Base-by-base conservation (phyloP, 345 rosid genomes). In the Arabis alpina region DNA sequence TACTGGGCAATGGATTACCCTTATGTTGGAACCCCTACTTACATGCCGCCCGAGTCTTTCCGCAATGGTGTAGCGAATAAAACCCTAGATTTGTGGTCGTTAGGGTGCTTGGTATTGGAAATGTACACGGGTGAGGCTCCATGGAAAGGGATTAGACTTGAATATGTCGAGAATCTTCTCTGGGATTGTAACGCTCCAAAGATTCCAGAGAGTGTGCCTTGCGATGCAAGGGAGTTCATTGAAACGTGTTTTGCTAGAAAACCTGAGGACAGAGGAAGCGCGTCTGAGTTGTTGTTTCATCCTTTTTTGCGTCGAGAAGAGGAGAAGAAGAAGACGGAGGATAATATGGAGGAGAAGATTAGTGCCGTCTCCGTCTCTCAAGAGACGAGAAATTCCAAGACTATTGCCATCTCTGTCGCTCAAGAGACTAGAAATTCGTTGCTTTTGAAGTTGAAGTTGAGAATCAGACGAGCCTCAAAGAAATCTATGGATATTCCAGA, bases 41-140 rank as follows among this genome's bases (percentile, higher is more conserved):
- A 61, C 25, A 61, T 61, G 66, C 43, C 66, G 7, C 66, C 66
- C 24, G 53, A 61, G 25, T 61, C 66, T 10, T 1, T 25, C 4
- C 6, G 0, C 6, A 16, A 28, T 2, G 66, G 66, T 1, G 16
- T 2, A 0, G 47, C 14, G 0, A 13, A 39, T 5, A n/a, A 43
- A 43, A 14, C 39, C 54, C 66, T 61, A 30, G 66, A 61, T 43
- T 9, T 44, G 7, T 44, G 63, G 66, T 61, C 66, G 12, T 9
- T 61, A 13, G 66, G 66, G 4, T 61, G 66, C 53, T 3, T 61
- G 6, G 53, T 61, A 6, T 13, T 61, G 39, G 39, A 61, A 54
- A 61, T 61, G 66, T 47, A 7, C 5, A 61, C 40, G 0, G 53
- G 66, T 11, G 12, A 13, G n/a, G 2, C 0, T 3, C 53, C 66